Conservation (phyloP, 352 stramenopile genomes). For the Aphanomyces invadans region DNA sequence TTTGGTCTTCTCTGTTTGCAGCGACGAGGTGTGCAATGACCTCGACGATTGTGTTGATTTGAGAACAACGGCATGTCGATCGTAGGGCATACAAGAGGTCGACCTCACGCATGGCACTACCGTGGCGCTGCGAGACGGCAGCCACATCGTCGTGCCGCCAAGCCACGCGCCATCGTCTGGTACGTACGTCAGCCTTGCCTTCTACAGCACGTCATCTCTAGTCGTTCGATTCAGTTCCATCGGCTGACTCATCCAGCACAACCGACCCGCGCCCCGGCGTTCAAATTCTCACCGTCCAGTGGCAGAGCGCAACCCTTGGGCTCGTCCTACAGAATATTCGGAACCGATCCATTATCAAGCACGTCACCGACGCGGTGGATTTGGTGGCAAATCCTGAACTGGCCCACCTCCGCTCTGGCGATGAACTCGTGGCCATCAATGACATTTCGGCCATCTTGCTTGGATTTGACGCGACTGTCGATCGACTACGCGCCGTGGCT, state of each 20-base stretch:
- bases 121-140: constrained; percentile 1
- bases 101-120: not conserved
- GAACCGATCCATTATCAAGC: constrained; percentile 15
- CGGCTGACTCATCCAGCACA: not conserved
- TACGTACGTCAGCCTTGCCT: too few relatives aligned
- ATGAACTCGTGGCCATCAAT: constrained; percentile 22
- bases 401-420: not conserved
- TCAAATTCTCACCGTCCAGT: not conserved
- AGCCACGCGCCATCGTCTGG: not conserved
- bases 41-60: not conserved
- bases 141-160: not conserved
- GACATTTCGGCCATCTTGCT: constrained; percentile 11
- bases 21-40: not conserved
- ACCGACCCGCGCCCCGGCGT: not conserved
- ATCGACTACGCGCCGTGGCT: not conserved
- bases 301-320: not conserved
- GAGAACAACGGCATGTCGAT: not conserved
- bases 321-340: constrained; percentile 1
- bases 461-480: constrained; percentile 16
- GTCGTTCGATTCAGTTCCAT: too few relatives aligned
- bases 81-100: not conserved
- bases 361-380: not conserved
- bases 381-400: not conserved
- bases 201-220: too few relatives aligned
- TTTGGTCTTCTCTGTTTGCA: not conserved